phyloP scores from a whole-genome alignment of 2,329 filamentous ascomycete species.

The Cercospora janseana region DNA sequence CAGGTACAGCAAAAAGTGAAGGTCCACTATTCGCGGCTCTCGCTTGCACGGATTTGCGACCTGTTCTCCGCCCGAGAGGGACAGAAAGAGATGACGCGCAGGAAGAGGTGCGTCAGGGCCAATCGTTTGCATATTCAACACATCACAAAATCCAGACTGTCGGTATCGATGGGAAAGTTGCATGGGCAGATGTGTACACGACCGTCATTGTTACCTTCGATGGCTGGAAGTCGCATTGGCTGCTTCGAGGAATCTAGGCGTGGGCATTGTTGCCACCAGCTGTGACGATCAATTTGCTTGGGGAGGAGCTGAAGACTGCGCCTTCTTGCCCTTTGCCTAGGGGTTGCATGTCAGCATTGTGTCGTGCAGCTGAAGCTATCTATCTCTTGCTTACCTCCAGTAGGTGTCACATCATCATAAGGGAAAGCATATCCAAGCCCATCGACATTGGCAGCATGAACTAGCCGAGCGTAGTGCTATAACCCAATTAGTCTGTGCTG shows the following conservation, averaged over 20 bases:
- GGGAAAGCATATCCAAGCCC: conserved; percentile 64
- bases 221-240: neutral
- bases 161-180: neutral
- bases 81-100: no score
- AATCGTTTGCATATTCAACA: conserved; percentile 8
- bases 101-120: neutral
- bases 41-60: conserved; percentile 4
- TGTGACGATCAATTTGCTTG: conserved; percentile 31
- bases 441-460: conserved; percentile 51
- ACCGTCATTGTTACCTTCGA: neutral
- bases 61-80: conserved; percentile 1
- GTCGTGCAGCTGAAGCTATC: conserved; percentile 37
- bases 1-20: no score
- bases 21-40: neutral
- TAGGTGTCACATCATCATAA: conserved; percentile 65
- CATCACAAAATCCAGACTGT: conserved; percentile 5
- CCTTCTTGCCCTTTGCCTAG: conserved; percentile 35
- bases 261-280: conserved; percentile 35
- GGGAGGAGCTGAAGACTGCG: conserved; percentile 34
- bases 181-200: neutral
- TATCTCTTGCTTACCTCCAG: conserved; percentile 45
- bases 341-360: conserved; percentile 9
- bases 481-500: conserved; percentile 10
- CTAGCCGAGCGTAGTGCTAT: conserved; percentile 38
- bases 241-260: conserved; percentile 1